Conservation (phyloP, 768 basidiomycete genomes). For the Inosperma sp. region DNA sequence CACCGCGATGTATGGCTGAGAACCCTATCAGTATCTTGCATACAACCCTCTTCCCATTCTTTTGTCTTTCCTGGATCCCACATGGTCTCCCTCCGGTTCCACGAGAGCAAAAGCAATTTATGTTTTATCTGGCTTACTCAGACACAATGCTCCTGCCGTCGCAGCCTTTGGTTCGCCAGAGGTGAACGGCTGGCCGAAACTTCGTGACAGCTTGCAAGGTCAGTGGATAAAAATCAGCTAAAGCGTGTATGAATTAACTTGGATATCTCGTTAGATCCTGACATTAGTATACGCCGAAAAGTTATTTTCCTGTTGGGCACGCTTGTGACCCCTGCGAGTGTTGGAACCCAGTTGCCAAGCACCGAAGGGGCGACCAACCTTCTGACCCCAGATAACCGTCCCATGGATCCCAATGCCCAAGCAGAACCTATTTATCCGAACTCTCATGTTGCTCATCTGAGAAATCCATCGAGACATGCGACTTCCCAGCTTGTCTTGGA, state of each 20-base stretch:
- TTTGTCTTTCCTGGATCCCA: slow-evolving; percentile 55
- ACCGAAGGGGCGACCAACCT: no score
- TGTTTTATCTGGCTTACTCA: slow-evolving; percentile 69
- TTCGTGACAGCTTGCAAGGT: slow-evolving; percentile 63
- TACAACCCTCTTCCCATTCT: slow-evolving; percentile 64
- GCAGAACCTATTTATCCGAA: slow-evolving; percentile 56
- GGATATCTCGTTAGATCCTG: slow-evolving; percentile 70
- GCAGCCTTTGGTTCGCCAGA: slow-evolving; percentile 40
- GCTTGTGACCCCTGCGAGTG: no score
- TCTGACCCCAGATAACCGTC: no score
- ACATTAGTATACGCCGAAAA: slow-evolving; percentile 74
- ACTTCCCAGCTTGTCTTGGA: slow-evolving; percentile 47
- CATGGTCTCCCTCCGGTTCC: slow-evolving; percentile 43
- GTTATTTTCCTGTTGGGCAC: slow-evolving; percentile 69
- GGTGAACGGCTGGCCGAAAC: slow-evolving; percentile 58
- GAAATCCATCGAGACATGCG: slow-evolving; percentile 47
- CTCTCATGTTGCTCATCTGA: slow-evolving; percentile 65
- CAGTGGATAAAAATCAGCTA: slow-evolving; percentile 3
- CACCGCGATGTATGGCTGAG: no score
- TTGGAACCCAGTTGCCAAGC: no score
- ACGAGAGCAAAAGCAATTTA: slow-evolving; percentile 81
- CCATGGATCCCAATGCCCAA: no score
- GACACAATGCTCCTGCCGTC: slow-evolving; percentile 72
- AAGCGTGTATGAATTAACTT: background rate
- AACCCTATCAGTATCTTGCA: slow-evolving; percentile 49